These are phyloP conservation scores for Neohortaea acidophila DNA, from an alignment of 495 filamentous ascomycete genomes.

Conservation along the genomic window DNA sequence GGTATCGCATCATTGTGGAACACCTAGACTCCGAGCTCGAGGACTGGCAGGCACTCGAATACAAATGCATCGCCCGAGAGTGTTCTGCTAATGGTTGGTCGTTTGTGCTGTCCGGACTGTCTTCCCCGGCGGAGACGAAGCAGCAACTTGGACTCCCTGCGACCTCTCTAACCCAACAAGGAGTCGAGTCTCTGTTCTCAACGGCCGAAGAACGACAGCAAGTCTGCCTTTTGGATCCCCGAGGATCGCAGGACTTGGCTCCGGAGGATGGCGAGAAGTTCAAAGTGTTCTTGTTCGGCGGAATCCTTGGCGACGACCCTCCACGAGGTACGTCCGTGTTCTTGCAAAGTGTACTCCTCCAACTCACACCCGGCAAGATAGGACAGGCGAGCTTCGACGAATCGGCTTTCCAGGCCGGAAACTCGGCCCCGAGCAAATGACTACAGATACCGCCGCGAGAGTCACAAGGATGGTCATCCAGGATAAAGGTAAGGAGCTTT, in stretches of 20 bases:
- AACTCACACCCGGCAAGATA: constrained; percentile 39
- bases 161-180: constrained; percentile 40
- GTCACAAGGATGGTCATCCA: constrained; percentile 83
- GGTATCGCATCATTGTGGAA: constrained; percentile 89
- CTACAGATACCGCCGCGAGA: constrained; percentile 88
- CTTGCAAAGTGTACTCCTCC: background rate
- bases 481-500: constrained; percentile 50
- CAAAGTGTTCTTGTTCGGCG: constrained; percentile 87
- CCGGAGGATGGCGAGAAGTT: constrained; percentile 72
- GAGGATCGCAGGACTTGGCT: constrained; percentile 59
- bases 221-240: constrained; percentile 81
- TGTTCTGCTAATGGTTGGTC: constrained; percentile 41
- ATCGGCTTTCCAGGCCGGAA: constrained; percentile 83
- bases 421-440: constrained; percentile 92
- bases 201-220: constrained; percentile 41
- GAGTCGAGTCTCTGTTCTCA: constrained; percentile 61
- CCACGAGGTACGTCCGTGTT: constrained; percentile 55
- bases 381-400: constrained; percentile 79
- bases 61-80: constrained; percentile 69
- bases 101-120: constrained; percentile 71
- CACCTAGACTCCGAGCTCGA: constrained; percentile 88
- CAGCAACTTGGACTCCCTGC: constrained; percentile 10
- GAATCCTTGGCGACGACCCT: constrained; percentile 91
- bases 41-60: constrained; percentile 86
- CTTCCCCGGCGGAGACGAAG: constrained; percentile 19